Conservation (phyloP, 2,329 filamentous ascomycete species). For the Phialocephala subalpina region DNA sequence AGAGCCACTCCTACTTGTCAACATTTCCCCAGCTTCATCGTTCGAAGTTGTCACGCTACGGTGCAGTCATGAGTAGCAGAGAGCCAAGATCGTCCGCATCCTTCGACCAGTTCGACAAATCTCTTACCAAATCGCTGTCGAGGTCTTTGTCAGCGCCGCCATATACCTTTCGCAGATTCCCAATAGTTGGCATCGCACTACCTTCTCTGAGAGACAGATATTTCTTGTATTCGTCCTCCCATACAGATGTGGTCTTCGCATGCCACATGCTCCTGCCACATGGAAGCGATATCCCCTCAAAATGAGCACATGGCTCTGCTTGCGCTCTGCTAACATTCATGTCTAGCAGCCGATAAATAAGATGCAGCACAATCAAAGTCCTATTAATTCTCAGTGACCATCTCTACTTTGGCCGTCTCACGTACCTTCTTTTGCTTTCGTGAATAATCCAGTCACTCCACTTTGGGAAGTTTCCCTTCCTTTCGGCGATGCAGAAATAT, state of each 20-base stretch:
- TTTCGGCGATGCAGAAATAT: conserved; percentile 8
- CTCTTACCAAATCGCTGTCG: conserved; percentile 11
- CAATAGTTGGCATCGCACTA: conserved; percentile 7
- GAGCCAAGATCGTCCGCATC: conserved; percentile 22
- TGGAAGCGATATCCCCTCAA: conserved; percentile 24
- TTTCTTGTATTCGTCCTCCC: conserved; percentile 27
- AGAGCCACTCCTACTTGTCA: background rate
- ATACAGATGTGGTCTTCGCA: conserved; percentile 19
- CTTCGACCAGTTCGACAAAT: conserved; percentile 21
- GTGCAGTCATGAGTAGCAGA: conserved; percentile 13
- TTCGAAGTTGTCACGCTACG: no score
- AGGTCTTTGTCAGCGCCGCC: conserved; percentile 4
- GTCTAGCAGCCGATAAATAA: conserved; percentile 24
- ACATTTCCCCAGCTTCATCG: background rate
- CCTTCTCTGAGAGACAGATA: conserved; percentile 20
- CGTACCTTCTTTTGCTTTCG: conserved; percentile 27
- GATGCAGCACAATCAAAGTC: conserved; percentile 24
- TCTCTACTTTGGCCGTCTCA: background rate
- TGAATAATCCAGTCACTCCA: conserved; percentile 27
- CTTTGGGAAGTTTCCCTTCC: conserved; percentile 16
- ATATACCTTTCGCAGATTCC: conserved; percentile 15
- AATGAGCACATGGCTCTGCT: background rate
- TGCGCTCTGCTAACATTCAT: conserved; percentile 15
- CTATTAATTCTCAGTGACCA: conserved; percentile 12
- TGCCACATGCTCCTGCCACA: conserved; percentile 27